These are phyloP conservation scores for Pleurotus sapidus DNA, from an alignment of 768 basidiomycete genomes.

Conservation along the genomic window DNA sequence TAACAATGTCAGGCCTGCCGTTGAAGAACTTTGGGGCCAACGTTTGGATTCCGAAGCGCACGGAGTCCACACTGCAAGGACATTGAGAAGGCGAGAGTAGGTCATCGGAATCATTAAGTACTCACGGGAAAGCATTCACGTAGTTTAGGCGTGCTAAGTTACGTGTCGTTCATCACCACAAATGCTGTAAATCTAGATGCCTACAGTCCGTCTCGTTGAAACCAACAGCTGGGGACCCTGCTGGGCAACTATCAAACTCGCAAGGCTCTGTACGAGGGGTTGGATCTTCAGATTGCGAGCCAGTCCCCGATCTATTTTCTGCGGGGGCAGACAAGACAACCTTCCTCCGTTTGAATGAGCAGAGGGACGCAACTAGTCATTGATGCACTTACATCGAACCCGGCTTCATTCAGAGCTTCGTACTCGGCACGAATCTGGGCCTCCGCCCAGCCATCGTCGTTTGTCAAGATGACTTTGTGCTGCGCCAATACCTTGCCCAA, in stretches of 20 bases:
- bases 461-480: constrained; percentile 1
- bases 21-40: constrained; percentile 31
- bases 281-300: constrained; percentile 30
- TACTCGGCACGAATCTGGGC: constrained; percentile 43
- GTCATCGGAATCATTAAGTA: not conserved
- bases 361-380: not conserved
- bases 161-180: not conserved
- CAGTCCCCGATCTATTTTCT: constrained; percentile 38
- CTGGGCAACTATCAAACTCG: constrained; percentile 40
- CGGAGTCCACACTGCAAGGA: constrained; percentile 30
- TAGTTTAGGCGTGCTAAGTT: constrained; percentile 36
- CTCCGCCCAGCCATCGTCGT: constrained; percentile 33
- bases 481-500: not conserved
- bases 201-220: constrained; percentile 36
- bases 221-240: constrained; percentile 36
- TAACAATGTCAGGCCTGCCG: constrained; percentile 30
- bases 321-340: constrained; percentile 43
- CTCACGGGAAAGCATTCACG: constrained; percentile 39
- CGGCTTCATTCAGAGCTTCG: constrained; percentile 32
- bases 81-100: too few species aligned
- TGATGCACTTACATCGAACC: constrained; percentile 29
- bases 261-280: constrained; percentile 28
- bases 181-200: not conserved
- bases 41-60: constrained; percentile 34
- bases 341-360: constrained; percentile 14